phyloP scores from a whole-genome alignment of 139 green algal species.

The Coelastrella sp. region DNA sequence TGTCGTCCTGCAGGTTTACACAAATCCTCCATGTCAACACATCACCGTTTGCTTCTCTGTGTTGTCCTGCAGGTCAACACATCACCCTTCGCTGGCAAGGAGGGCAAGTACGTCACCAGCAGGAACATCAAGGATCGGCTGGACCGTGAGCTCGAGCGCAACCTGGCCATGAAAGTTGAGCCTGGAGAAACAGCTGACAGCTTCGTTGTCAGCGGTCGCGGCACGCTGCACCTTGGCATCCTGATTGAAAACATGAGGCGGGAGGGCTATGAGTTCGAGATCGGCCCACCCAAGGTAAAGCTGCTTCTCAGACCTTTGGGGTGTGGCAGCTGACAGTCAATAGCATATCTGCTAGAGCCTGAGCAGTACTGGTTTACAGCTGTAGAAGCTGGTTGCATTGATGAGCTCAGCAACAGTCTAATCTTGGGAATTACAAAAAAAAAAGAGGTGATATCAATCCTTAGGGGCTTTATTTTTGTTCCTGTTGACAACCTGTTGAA shows the following conservation, averaged over 20 bases:
- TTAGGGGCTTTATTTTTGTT: not conserved
- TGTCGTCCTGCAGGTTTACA: constrained; percentile 32
- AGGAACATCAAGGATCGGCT: constrained; percentile 87
- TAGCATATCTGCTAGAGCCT: not conserved
- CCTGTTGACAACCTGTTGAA: not conserved
- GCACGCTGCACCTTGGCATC: constrained; percentile 91
- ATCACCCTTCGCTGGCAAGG: constrained; percentile 94
- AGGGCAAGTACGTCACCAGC: constrained; percentile 95
- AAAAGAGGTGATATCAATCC: too few species aligned
- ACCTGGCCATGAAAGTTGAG: constrained; percentile 96
- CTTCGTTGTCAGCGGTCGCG: constrained; percentile 95
- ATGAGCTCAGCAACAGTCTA: too few species aligned
- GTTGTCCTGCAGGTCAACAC: constrained; percentile 86
- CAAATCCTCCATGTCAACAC: too few species aligned
- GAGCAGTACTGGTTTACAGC: not conserved
- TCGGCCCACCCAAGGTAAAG: constrained; percentile 87
- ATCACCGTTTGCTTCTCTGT: not conserved
- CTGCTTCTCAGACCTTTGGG: too few species aligned
- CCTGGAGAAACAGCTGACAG: constrained; percentile 90
- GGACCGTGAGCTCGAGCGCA: constrained; percentile 94
- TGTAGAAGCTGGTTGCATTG: too few species aligned
- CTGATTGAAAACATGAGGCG: constrained; percentile 99
- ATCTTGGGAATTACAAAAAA: too few species aligned
- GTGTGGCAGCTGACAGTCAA: not conserved
- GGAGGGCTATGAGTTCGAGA: constrained; percentile 92